These are phyloP conservation scores for Cicer chorassanicum DNA, from an alignment of 306 rosid genomes.

Conservation along the genomic window DNA sequence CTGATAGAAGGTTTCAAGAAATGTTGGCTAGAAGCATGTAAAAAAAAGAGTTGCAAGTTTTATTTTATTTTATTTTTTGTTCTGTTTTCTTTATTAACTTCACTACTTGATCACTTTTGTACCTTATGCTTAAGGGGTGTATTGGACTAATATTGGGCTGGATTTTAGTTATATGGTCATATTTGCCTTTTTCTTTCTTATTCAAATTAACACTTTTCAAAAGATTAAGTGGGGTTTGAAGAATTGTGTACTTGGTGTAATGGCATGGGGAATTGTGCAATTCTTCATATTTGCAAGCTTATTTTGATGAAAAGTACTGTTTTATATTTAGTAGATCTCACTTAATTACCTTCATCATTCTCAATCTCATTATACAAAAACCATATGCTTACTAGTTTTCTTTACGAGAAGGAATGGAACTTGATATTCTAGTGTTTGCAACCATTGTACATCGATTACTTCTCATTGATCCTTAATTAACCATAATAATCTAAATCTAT, in stretches of 20 bases:
- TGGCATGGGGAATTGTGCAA: constrained; percentile 59
- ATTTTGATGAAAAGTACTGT: constrained; percentile 14
- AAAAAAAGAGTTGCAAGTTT: neutral
- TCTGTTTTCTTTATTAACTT: constrained; percentile 18
- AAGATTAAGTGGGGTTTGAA: constrained; percentile 42
- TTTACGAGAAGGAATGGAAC: too few relatives aligned
- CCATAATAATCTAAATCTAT: too few relatives aligned
- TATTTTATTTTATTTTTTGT: neutral
- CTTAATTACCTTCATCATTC: constrained; percentile 1
- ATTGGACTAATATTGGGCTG: neutral
- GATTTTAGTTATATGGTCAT: neutral
- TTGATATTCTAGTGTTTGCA: too few relatives aligned
- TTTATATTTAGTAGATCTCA: constrained; percentile 36
- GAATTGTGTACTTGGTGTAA: constrained; percentile 61
- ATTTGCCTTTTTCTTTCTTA: constrained; percentile 38
- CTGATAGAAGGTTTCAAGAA: constrained; percentile 81
- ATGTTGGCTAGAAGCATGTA: constrained; percentile 80
- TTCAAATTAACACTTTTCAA: constrained; percentile 44
- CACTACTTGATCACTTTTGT: constrained; percentile 5
- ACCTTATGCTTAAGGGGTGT: neutral
- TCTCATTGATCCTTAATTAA: too few relatives aligned
- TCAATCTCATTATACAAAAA: neutral
- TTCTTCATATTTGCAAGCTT: constrained; percentile 44
- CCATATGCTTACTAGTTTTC: neutral
- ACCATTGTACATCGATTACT: too few relatives aligned